A percentile compares a stretch with the other conserved stretches of the same genome.
phyloP scores from a whole-genome alignment of 1,284 basidiomycete species.

The Coriolopsis trogii region DNA sequence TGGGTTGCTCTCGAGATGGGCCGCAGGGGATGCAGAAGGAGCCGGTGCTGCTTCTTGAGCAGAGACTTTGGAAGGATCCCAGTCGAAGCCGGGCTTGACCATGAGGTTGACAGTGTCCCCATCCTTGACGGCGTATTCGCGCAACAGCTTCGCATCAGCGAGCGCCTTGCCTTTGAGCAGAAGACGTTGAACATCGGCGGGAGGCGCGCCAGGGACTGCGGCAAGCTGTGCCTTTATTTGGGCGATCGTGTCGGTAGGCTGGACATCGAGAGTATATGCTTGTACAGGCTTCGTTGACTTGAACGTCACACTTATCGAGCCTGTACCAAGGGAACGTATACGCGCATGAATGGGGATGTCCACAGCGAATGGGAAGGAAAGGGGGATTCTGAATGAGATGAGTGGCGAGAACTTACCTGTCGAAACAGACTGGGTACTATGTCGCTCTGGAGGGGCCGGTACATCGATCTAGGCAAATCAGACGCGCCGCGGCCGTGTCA shows the following conservation, averaged over 20 bases:
- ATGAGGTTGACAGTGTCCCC: slow-evolving; percentile 84
- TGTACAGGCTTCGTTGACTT: slow-evolving; percentile 90
- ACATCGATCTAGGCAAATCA: slow-evolving; percentile 50
- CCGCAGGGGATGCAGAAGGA: slow-evolving; percentile 24
- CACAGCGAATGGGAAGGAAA: no score
- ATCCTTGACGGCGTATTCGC: slow-evolving; percentile 83
- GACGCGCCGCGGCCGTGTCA: background rate
- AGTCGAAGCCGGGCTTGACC: slow-evolving; percentile 75
- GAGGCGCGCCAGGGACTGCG: slow-evolving; percentile 62
- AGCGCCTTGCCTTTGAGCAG: slow-evolving; percentile 92
- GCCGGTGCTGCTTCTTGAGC: slow-evolving; percentile 12
- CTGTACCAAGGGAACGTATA: slow-evolving; percentile 35
- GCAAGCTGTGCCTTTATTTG: slow-evolving; percentile 77
- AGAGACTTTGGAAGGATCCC: slow-evolving; percentile 54
- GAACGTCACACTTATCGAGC: slow-evolving; percentile 73
- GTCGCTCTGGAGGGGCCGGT: slow-evolving; percentile 58
- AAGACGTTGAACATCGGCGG: slow-evolving; percentile 78
- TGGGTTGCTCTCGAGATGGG: no score
- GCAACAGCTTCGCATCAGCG: slow-evolving; percentile 82
- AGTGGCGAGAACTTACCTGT: slow-evolving; percentile 38
- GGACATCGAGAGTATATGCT: slow-evolving; percentile 69
- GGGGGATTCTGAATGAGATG: no score
- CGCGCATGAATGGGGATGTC: no score
- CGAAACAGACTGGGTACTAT: slow-evolving; percentile 37
- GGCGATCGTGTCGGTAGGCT: slow-evolving; percentile 78